Evolutionary conservation across 345 rosid genomes (phyloP), one percentile per base, ranked within the genome.

Genomic region (Eucalyptus marginata): DNA sequence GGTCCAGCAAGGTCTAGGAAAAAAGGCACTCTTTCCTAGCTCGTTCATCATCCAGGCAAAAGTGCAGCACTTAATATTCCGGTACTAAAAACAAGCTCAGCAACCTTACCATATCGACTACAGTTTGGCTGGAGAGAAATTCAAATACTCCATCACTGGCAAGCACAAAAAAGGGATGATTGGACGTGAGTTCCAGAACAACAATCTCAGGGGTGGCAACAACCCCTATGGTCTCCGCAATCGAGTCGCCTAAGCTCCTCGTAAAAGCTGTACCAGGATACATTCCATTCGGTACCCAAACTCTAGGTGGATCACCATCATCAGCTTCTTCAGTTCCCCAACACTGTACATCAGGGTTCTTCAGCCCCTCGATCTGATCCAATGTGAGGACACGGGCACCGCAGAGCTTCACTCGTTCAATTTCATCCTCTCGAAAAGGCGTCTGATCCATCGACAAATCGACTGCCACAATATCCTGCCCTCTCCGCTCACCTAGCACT

Each of bases 71-170:
- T 18, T 51, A 31, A 51, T 86, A 50, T 86, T 36, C 47, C n/a
- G 1, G 84, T 36, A 40, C 44, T 76, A 20, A 76, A 22, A 44
- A 76, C 14, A 17, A 11, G 47, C n/a, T 25, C 76, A 33, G 46
- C 52, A 83, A 84, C 33, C n/a, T 31, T 95, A 97, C 99, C 99
- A 98, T 98, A 93, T 98, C 99, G 93, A 98, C 95, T 92, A 97
- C 99, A 80, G 94, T 90, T 91, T 98, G 99, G 92, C 99, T 98
- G 43, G 99, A 96, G 46, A 98, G 93, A 90, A 98, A 98, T 93
- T 98, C 99, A 12, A 98, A 98, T 58, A 98, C 99, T 56, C 99
- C 99, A 94, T 98, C 99, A 91, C 99, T 98, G 89, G 99, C 99
- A 90, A 98, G 91, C 93, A 98, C 98, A 90, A 98, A 95, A 93